Evolutionary conservation across 371 early-diverging fungal species (phyloP).

Genomic region (Apophysomyces elegans): DNA sequence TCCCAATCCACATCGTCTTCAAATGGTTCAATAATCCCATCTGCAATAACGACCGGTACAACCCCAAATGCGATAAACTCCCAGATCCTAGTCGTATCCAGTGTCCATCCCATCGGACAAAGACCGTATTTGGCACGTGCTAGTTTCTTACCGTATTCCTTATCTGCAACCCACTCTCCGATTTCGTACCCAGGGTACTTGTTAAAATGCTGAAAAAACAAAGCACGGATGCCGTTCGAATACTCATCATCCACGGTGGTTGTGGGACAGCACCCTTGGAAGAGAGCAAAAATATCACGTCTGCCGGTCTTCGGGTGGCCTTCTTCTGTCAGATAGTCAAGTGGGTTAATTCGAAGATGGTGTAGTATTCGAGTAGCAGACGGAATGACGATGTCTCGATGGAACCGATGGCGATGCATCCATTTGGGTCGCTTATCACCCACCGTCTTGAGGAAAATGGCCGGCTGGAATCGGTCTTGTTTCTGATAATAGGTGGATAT

Average conservation of each 20-base stretch:
- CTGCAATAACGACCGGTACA: constrained; percentile 60
- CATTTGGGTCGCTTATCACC: constrained; percentile 52
- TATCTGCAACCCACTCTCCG: constrained; percentile 36
- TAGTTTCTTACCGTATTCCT: constrained; percentile 46
- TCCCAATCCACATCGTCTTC: constrained; percentile 65
- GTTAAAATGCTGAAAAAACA: constrained; percentile 45
- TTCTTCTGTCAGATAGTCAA: constrained; percentile 30
- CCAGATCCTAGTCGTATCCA: constrained; percentile 61
- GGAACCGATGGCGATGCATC: constrained; percentile 47
- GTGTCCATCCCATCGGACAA: constrained; percentile 60
- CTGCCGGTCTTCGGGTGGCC: constrained; percentile 44
- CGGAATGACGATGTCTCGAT: constrained; percentile 60
- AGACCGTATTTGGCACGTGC: constrained; percentile 55
- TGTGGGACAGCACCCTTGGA: constrained; percentile 53
- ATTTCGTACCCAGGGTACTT: constrained; percentile 54
- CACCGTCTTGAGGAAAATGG: constrained; percentile 55
- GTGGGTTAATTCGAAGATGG: constrained; percentile 36
- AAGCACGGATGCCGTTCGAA: constrained; percentile 57
- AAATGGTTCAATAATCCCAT: constrained; percentile 61
- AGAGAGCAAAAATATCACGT: constrained; percentile 52
- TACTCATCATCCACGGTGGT: constrained; percentile 47
- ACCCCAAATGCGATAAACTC: constrained; percentile 65
- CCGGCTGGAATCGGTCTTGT: constrained; percentile 47
- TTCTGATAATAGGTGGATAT: constrained; percentile 52
- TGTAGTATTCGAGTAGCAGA: constrained; percentile 54